Evolutionary conservation across 768 basidiomycete species (phyloP).

Genomic region (Tephrocybe sp.): DNA sequence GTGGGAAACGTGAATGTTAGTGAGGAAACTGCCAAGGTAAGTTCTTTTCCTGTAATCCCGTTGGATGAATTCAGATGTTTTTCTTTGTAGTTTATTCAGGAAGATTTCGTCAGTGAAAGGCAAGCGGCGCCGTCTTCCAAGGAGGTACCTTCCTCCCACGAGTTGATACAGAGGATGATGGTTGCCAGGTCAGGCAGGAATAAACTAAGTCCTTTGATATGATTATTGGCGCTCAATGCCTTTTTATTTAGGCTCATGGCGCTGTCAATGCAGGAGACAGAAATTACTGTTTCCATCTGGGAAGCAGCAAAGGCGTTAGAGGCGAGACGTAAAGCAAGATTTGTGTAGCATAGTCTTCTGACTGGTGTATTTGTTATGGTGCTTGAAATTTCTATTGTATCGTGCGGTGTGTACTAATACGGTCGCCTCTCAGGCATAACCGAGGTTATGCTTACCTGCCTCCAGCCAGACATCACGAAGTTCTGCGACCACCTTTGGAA

Average conservation of each 20-base stretch:
- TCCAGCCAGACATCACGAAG: constrained; percentile 70
- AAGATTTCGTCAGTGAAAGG: constrained; percentile 61
- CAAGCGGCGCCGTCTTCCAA: constrained; percentile 29
- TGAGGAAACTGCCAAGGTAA: constrained; percentile 59
- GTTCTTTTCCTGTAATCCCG: constrained; percentile 5
- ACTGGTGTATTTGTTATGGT: neutral
- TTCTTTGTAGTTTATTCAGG: constrained; percentile 60
- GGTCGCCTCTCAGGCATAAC: constrained; percentile 2
- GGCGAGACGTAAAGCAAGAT: constrained; percentile 33
- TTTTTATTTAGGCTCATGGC: constrained; percentile 51
- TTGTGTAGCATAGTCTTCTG: constrained; percentile 7
- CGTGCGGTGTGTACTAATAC: neutral
- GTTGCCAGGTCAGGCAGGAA: constrained; percentile 55
- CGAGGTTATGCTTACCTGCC: constrained; percentile 38
- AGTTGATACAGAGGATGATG: constrained; percentile 66
- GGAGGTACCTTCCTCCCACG: constrained; percentile 47
- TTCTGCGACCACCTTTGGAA: constrained; percentile 58
- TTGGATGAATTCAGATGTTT: neutral
- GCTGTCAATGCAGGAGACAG: constrained; percentile 52
- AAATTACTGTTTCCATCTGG: constrained; percentile 62
- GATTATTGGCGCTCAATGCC: neutral
- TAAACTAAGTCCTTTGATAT: too few species aligned
- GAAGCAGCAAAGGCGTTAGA: constrained; percentile 63
- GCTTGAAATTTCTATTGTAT: neutral
- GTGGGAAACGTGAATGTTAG: constrained; percentile 51